phyloP scores from a whole-genome alignment of 108 stramenopile genomes.

The Epipyxis sp. region DNA sequence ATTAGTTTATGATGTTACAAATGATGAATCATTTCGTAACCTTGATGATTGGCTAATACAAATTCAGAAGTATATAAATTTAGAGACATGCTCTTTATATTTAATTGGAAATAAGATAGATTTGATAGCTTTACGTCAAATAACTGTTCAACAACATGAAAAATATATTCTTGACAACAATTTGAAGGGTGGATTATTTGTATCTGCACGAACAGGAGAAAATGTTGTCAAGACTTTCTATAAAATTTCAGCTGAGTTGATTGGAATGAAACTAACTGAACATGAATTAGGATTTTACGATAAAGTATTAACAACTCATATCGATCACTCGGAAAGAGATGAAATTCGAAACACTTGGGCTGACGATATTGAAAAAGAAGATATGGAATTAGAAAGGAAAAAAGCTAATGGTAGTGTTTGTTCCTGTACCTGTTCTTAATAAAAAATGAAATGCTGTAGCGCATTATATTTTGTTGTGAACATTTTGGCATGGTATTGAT shows the following conservation, averaged over 20 bases:
- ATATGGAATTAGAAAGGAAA: constrained; percentile 25
- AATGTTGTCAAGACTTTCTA: constrained; percentile 38
- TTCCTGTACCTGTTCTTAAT: too few species aligned
- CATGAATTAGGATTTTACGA: constrained; percentile 37
- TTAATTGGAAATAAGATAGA: constrained; percentile 47
- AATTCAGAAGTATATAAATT: neutral
- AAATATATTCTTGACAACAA: constrained; percentile 25
- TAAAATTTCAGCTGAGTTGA: constrained; percentile 1
- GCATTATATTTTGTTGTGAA: too few species aligned
- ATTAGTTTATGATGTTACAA: constrained; percentile 53
- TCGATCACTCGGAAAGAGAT: neutral
- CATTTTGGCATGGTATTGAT: too few species aligned
- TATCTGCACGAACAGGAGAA: constrained; percentile 46
- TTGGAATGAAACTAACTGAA: constrained; percentile 13
- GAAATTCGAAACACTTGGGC: constrained; percentile 29
- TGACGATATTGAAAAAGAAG: constrained; percentile 30
- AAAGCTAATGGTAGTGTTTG: too few species aligned
- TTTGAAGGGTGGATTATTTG: constrained; percentile 39
- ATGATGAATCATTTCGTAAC: constrained; percentile 38
- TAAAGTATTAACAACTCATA: constrained; percentile 27
- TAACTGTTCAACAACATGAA: constrained; percentile 33
- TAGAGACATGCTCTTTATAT: neutral
- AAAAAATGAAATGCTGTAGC: too few species aligned
- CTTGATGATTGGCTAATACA: constrained; percentile 42
- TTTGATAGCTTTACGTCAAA: constrained; percentile 19